Evolutionary conservation across 805 yeast species (phyloP).

Genomic region (Pichia phayaonensis): DNA sequence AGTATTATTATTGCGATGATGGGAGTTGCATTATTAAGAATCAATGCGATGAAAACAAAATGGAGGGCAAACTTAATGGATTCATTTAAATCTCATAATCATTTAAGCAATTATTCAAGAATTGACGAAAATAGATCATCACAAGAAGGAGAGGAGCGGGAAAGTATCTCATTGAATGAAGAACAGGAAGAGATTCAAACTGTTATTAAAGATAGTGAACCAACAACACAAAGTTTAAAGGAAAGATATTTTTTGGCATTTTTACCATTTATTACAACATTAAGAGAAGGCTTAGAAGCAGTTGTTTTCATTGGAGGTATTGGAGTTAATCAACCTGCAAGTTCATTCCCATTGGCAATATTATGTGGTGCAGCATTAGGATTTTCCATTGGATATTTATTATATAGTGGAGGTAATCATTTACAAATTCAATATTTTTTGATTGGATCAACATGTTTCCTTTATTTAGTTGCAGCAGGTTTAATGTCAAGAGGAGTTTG

Average conservation of each 20-base stretch:
- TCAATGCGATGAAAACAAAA: slow-evolving; percentile 75
- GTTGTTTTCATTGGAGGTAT: slow-evolving; percentile 89
- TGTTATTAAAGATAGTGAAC: neutral
- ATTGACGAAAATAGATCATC: slow-evolving; percentile 12
- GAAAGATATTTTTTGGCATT: slow-evolving; percentile 63
- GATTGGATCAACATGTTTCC: slow-evolving; percentile 67
- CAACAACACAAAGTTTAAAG: slow-evolving; percentile 28
- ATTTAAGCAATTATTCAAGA: neutral
- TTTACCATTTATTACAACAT: slow-evolving; percentile 76
- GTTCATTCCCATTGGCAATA: slow-evolving; percentile 59
- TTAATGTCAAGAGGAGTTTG: slow-evolving; percentile 81
- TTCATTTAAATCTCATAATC: slow-evolving; percentile 18
- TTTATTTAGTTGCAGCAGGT: slow-evolving; percentile 83
- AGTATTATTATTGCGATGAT: slow-evolving; percentile 72
- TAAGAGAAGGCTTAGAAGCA: slow-evolving; percentile 88
- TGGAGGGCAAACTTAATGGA: slow-evolving; percentile 52
- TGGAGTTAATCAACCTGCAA: slow-evolving; percentile 61
- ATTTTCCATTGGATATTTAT: slow-evolving; percentile 49
- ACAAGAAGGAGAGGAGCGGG: slow-evolving; percentile 37
- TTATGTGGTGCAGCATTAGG: slow-evolving; percentile 54
- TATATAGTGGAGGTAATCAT: slow-evolving; percentile 75
- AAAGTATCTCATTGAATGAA: slow-evolving; percentile 18
- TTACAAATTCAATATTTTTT: slow-evolving; percentile 69
- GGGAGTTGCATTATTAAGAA: slow-evolving; percentile 78
- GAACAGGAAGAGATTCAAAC: neutral